Evolutionary conservation across 306 rosid genomes (phyloP).

Genomic region (Cyclanthera cordifolia): DNA sequence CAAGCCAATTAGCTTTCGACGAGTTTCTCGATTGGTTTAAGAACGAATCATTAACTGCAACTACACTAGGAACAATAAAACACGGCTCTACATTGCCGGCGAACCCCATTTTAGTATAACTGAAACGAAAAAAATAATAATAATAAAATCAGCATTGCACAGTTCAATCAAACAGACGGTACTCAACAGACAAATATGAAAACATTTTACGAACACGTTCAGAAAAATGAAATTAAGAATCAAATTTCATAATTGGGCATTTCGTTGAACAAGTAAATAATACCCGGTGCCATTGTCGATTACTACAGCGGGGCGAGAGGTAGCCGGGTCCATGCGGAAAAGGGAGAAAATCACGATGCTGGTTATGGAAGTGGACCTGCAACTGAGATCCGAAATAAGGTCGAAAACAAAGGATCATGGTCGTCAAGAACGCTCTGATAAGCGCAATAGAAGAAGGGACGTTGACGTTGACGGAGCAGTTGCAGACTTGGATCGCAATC

Average conservation of each 20-base stretch:
- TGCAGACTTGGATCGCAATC: constrained; percentile 57
- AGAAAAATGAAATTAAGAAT: background rate
- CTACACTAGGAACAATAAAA: constrained; percentile 74
- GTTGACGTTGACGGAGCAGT: constrained; percentile 20
- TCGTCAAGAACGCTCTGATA: constrained; percentile 30
- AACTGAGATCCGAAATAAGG: constrained; percentile 54
- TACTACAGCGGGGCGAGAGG: constrained; percentile 91
- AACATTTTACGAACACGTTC: background rate
- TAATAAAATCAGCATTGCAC: constrained; percentile 3
- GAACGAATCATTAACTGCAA: constrained; percentile 81
- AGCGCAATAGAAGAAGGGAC: constrained; percentile 21
- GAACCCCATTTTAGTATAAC: constrained; percentile 97
- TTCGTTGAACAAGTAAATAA: constrained; percentile 26
- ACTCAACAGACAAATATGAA: too few species aligned
- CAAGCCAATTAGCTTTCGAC: constrained; percentile 68
- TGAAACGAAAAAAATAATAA: constrained; percentile 17
- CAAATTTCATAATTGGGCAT: constrained; percentile 16
- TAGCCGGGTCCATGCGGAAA: constrained; percentile 76
- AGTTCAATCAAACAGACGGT: background rate
- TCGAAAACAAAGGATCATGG: constrained; percentile 56
- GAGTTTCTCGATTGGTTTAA: constrained; percentile 52
- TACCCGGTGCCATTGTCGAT: constrained; percentile 98
- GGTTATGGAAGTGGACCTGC: constrained; percentile 49
- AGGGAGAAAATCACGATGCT: background rate
- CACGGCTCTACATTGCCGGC: constrained; percentile 97